Percentiles rank a stretch among this genome's conserved stretches.
phyloP scores from a whole-genome alignment of 2,329 filamentous ascomycete genomes.

The Diaporthe aspalathi region DNA sequence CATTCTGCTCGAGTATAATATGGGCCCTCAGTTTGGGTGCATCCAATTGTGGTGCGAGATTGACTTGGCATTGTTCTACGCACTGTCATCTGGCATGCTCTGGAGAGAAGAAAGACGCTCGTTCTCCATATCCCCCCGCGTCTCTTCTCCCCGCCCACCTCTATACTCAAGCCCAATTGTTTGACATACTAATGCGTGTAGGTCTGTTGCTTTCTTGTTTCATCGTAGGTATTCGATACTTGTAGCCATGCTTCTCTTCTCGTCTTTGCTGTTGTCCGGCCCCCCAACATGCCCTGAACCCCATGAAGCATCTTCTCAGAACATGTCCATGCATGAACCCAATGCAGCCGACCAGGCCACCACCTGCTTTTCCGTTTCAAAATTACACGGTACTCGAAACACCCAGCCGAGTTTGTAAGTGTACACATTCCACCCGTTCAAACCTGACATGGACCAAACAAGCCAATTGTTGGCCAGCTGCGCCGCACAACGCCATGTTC shows the following conservation, averaged over 20 bases:
- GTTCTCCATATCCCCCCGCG: background rate
- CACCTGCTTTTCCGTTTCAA: constrained; percentile 31
- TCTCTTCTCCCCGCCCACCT: background rate
- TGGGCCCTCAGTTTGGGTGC: background rate
- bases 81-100: background rate
- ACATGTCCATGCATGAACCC: constrained; percentile 22
- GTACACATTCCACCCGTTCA: constrained; percentile 3
- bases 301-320: background rate
- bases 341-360: constrained; percentile 24
- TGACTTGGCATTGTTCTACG: constrained; percentile 11
- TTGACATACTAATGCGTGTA: constrained; percentile 15
- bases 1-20: too few species aligned
- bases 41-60: background rate
- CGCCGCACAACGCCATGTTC: constrained; percentile 30
- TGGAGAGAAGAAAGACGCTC: background rate
- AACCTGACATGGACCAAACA: constrained; percentile 15
- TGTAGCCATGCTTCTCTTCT: constrained; percentile 29
- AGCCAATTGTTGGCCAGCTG: constrained; percentile 21
- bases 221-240: constrained; percentile 33
- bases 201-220: constrained; percentile 17
- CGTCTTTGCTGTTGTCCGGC: background rate
- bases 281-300: background rate
- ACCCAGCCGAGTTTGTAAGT: constrained; percentile 12
- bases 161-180: background rate
- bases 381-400: constrained; percentile 21